phyloP scores from a whole-genome alignment of 306 rosid species.

The Clitoria ternatea region DNA sequence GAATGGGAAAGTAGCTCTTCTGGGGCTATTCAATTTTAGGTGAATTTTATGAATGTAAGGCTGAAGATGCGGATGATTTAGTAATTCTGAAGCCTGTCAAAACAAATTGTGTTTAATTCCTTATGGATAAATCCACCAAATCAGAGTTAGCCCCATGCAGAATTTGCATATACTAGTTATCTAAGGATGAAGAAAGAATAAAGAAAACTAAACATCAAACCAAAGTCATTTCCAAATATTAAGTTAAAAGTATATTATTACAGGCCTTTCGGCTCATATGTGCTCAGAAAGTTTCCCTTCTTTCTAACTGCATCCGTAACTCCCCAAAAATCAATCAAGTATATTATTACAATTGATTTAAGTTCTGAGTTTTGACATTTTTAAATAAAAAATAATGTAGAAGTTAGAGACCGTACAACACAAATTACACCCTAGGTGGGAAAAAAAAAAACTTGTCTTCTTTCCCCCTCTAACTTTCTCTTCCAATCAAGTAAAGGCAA shows the following conservation, averaged over 20 bases:
- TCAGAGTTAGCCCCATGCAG: not conserved
- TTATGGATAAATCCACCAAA: not conserved
- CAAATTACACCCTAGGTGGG: not conserved
- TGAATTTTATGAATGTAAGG: slow-evolving; percentile 74
- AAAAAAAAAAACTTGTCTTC: not conserved
- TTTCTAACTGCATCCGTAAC: too few relatives aligned
- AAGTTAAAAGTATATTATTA: too few relatives aligned
- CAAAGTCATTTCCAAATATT: too few relatives aligned
- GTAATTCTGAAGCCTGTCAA: slow-evolving; percentile 81
- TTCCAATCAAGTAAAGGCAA: not conserved
- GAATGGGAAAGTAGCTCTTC: slow-evolving; percentile 49
- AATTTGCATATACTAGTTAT: not conserved
- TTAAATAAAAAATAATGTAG: not conserved
- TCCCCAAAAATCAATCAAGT: not conserved
- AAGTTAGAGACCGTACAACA: not conserved
- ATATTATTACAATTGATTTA: too few relatives aligned
- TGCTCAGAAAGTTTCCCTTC: too few relatives aligned
- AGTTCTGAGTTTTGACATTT: not conserved
- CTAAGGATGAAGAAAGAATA: not conserved
- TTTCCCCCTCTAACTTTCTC: not conserved
- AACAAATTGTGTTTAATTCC: slow-evolving; percentile 6
- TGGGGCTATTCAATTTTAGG: slow-evolving; percentile 68
- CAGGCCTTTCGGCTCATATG: too few relatives aligned
- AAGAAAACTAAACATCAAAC: not conserved
- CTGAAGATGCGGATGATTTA: slow-evolving; percentile 79